Conservation (phyloP, 1,284 basidiomycete genomes). For the Xerocomus cyaneibrunnescens region DNA sequence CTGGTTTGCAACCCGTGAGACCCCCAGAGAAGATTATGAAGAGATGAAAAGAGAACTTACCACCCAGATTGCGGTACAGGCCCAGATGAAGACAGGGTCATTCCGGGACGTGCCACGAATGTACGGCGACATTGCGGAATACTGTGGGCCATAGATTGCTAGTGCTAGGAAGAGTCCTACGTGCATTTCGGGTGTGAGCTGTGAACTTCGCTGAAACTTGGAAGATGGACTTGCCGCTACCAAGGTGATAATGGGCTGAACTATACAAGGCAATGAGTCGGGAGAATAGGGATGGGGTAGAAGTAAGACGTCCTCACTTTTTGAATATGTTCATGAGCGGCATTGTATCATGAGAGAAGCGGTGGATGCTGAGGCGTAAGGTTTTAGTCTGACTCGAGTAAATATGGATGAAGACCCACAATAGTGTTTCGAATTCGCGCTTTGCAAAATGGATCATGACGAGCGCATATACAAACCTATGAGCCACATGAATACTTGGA, state of each 20-base stretch:
- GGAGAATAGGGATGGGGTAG: accelerated
- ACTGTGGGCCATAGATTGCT: conserved; percentile 77
- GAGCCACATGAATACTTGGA: conserved; percentile 8
- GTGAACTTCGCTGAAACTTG: background rate
- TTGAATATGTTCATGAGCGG: conserved; percentile 86
- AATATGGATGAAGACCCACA: conserved; percentile 47
- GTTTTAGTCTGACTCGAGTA: background rate
- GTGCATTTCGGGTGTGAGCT: background rate
- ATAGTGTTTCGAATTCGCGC: conserved; percentile 91
- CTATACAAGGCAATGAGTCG: conserved; percentile 41
- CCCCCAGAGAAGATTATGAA: background rate
- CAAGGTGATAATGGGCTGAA: conserved; percentile 85
- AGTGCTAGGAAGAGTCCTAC: conserved; percentile 71
- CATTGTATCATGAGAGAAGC: conserved; percentile 96
- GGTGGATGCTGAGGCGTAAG: conserved; percentile 66
- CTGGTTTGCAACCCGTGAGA: conserved; percentile 41
- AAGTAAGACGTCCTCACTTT: conserved; percentile 58
- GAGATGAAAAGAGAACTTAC: conserved; percentile 48
- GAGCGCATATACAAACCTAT: conserved; percentile 75
- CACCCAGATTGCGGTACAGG: conserved; percentile 69
- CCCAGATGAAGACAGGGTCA: conserved; percentile 66
- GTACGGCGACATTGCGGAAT: conserved; percentile 56
- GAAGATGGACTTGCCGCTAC: conserved; percentile 55
- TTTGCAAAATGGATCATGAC: conserved; percentile 90
- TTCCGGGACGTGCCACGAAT: conserved; percentile 71